Base-by-base conservation (phyloP, 2,329 filamentous ascomycete species). In the Penicillium sp. region DNA sequence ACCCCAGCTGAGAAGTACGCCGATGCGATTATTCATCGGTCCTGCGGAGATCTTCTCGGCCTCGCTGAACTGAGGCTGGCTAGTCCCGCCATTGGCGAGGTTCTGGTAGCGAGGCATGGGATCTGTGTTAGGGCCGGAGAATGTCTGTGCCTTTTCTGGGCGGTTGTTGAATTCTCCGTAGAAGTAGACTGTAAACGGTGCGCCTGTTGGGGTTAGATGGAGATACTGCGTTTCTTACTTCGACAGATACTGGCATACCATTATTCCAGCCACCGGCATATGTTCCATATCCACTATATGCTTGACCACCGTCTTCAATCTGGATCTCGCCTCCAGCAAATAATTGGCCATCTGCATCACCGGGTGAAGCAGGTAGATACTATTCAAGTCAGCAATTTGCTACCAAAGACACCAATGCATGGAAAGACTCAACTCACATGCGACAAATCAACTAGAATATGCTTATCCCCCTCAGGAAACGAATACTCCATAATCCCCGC, bases 401-500 rank as follows among this genome's bases (percentile, higher is more conserved):
- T n/a, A 24, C 3, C n/a, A 26, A 23, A 27, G 9, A n/a, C 12
- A n/a, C 17, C 8, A 15, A 8, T 2, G 9, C 15, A 17, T 8
- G 12, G n/a, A n/a, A n/a, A n/a, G n/a, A n/a, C n/a, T n/a, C n/a
- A 12, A 33, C 63, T 20, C 61, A 68, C 66, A 56, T 68, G 67
- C 32, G 79, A 78, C 1, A 89, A 70, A 58, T 89, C 86, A 37
- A 86, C 80, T 3, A 88, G 66, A 20, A 89, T 80, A 41, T 88
- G 75, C 83, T 86, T 65, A 66, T 79, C 59, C 62, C 70, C 24
- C 61, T 65, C 32, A 0, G 84, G 81, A 53, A 89, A 89, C 0
- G 77, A 82, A 62, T 88, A 87, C 21, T 80, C 77, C 63, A 88
- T 87, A 3, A 89, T 70, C 1, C 84, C 82, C 1, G 84, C 77